Evolutionary conservation across 768 basidiomycete genomes (phyloP).

Genomic region (Phaeolepiota aurea): DNA sequence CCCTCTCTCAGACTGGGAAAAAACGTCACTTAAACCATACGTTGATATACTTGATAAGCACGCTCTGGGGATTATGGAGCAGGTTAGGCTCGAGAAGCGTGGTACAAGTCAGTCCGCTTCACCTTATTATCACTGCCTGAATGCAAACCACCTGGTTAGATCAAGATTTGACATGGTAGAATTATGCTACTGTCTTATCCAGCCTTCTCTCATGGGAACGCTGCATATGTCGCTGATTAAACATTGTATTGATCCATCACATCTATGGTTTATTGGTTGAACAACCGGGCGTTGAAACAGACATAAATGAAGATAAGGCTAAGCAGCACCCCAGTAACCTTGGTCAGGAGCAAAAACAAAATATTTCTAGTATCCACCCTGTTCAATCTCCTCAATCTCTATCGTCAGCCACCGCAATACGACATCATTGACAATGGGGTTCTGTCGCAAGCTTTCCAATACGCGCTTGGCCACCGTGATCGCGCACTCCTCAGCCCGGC

Average conservation of each 20-base stretch:
- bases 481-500: constrained; percentile 70
- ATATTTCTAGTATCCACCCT: background rate
- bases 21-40: constrained; percentile 83
- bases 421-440: constrained; percentile 20
- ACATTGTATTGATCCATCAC: too few species aligned
- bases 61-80: constrained; percentile 45
- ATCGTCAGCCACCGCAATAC: constrained; percentile 44
- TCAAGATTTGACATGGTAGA: too few species aligned
- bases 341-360: too few species aligned
- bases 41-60: constrained; percentile 86
- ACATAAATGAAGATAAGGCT: too few species aligned
- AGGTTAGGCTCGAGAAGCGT: constrained; percentile 40
- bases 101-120: constrained; percentile 29
- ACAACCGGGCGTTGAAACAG: too few species aligned
- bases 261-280: too few species aligned
- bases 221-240: too few species aligned
- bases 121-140: too few species aligned
- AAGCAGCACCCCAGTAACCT: too few species aligned
- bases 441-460: constrained; percentile 35
- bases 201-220: too few species aligned
- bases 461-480: constrained; percentile 48
- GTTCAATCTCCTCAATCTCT: constrained; percentile 25
- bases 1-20: constrained; percentile 58
- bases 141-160: too few species aligned
- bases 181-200: too few species aligned